Percentiles rank a stretch among this genome's conserved stretches.
These are phyloP conservation scores for Gaeumannomyces sp. DNA, from an alignment of 2,329 filamentous ascomycete species.

Conservation along the genomic window DNA sequence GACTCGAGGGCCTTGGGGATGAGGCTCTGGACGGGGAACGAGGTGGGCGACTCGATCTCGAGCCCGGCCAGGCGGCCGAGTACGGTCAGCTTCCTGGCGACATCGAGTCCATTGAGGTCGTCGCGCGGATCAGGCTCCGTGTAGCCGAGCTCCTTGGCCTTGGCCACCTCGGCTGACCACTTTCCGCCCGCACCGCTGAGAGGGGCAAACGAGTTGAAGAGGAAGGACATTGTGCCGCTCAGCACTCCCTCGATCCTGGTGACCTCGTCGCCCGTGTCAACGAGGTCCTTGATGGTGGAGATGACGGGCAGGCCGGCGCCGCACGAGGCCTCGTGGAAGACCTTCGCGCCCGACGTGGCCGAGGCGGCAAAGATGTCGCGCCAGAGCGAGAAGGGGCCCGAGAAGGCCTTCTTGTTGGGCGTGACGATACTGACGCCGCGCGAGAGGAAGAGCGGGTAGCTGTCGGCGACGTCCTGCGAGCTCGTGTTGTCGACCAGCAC, in stretches of 20 bases:
- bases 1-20: conserved; percentile 84
- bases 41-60: conserved; percentile 72
- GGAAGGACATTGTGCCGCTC: conserved; percentile 94
- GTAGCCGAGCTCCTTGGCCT: conserved; percentile 89
- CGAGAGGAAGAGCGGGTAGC: conserved; percentile 75
- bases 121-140: conserved; percentile 84
- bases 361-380: conserved; percentile 76
- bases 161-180: conserved; percentile 87
- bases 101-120: conserved; percentile 80
- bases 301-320: conserved; percentile 91
- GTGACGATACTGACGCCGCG: conserved; percentile 87
- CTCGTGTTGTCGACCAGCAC: conserved; percentile 95
- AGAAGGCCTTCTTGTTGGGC: conserved; percentile 98
- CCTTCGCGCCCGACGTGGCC: conserved; percentile 63
- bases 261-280: conserved; percentile 87
- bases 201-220: conserved; percentile 96
- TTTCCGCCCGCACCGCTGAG: conserved; percentile 61
- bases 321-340: conserved; percentile 94
- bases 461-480: conserved; percentile 74
- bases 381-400: conserved; percentile 74
- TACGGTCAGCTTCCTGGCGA: conserved; percentile 95
- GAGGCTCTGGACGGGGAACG: conserved; percentile 89
- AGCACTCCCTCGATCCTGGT: conserved; percentile 95
- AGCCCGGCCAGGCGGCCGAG: conserved; percentile 80
- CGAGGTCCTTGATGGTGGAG: conserved; percentile 87